Evolutionary conservation across 139 green algal species (phyloP), one percentile per base, ranked within the genome.

Genomic region (Spirogloea muscicola): DNA sequence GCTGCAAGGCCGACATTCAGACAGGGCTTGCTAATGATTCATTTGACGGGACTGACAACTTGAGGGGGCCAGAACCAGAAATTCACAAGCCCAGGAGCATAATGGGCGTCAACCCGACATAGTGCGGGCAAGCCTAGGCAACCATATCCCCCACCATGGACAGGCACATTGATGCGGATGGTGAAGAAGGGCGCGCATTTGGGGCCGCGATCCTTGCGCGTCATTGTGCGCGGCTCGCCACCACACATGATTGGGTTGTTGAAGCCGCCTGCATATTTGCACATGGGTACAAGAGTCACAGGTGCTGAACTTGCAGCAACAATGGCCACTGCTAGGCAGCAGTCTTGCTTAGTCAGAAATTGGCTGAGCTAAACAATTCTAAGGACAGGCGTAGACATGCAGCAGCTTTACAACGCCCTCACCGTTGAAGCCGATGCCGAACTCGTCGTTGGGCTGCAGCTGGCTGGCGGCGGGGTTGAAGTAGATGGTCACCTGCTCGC

Each of bases 221-320:
- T 80, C 78, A 84, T 84, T 4, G 18, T 9, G 27, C 77, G 10
- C 6, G 78, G 78, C 49, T 79, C 64, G 13, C 77, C 77, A 13
- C 52, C 77, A 61, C 78, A 84, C 78, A 84, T 84, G 65, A 84
- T 77, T 5, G 78, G 78, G 44, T 38, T 48, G 44, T 84, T 84
- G 51, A 84, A 84, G 25, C 78, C 78, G n/a, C 75, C 75, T 64
- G 44, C 2, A 49, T 46, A 29, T 13, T 1, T 0, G 3, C 21
- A 3, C 34, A 18, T 51, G 18, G 33, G 7, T 51, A 49, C 5
- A 44, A 29, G 1, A 71, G 41, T 21, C 4, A 13, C 10, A 40
- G 7, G 2, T 7, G 18, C 0, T n/a, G 60, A 3, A 42, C 7
- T 29, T 3, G 1, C 5, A 9, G 33, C 2, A 34, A 42, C 18